Base-by-base conservation (phyloP, 2,329 filamentous ascomycete species). In the Aspergillus niger region DNA sequence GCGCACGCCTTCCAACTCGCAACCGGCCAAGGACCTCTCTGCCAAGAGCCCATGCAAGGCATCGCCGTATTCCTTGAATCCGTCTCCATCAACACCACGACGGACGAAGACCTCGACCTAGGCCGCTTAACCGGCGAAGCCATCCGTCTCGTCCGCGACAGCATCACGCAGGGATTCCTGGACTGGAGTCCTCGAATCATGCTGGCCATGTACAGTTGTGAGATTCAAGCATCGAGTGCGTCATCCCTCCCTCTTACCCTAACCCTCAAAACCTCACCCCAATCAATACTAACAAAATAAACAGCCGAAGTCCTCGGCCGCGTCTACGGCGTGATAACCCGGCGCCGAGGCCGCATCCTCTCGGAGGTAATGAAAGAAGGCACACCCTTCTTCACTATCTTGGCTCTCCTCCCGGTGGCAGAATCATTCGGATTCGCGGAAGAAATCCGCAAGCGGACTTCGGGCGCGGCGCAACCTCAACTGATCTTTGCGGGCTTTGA, bases 261-360 rank as follows among this genome's bases (percentile, higher is more conserved):
- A 24, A 26, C 26, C 26, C 38, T 5, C 36, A 11, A 17, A 8
- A 2, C 20, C 41, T 15, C 6, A 15, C 11, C 47, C 7, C 17
- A 41, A 17, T 15, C 7, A 2, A 10, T 20, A 44, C 39, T 51
- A 28, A 30, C 28, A 11, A 24, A 26, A 26, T 26, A 7, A 24
- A 43, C 32, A 87, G 88, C 93, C 70, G 95, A 98, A 77, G 95
- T 98, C 44, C 87, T 99, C 5, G 95, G 95, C 22, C 89, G 92
- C 30, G 95, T 98, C 36, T 99, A 99, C 82, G 91, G 91, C 67
- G 94, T 98, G n/a, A 88, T 99, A n/a, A 97, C 94, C 32, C 89
- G 94, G 1, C 91, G 95, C 5, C 89, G 93, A 36, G 95, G 95
- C 26, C 89, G 89, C 39, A 96, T 99, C 56, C 86, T 96, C 22